Conservation (phyloP, 1,284 basidiomycete genomes). For the Entoloma clypeatum region DNA sequence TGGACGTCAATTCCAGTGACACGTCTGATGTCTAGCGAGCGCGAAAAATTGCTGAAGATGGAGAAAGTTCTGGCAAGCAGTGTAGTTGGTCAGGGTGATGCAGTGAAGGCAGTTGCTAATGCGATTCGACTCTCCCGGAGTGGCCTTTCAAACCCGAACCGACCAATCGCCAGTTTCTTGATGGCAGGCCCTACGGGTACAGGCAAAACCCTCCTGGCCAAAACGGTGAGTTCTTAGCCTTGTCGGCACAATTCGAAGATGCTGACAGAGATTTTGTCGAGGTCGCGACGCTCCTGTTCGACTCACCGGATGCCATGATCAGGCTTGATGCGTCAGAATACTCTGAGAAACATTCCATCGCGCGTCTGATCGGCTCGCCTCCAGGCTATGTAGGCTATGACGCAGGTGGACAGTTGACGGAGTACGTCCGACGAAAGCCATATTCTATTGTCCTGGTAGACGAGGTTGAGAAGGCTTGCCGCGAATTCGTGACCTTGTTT, state of each 20-base stretch:
- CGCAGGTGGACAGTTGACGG: conserved; percentile 86
- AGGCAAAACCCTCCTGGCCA: conserved; percentile 85
- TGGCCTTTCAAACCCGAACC: conserved; percentile 77
- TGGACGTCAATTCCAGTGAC: conserved; percentile 93
- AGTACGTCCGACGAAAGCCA: conserved; percentile 86
- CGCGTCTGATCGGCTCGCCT: conserved; percentile 86
- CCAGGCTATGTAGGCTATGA: conserved; percentile 88
- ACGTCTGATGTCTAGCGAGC: conserved; percentile 85
- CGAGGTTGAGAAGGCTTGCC: conserved; percentile 88
- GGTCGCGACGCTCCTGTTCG: conserved; percentile 86
- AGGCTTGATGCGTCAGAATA: conserved; percentile 92
- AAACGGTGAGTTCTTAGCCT: conserved; percentile 60
- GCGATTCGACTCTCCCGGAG: conserved; percentile 90
- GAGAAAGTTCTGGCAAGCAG: conserved; percentile 63
- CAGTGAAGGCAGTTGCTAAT: conserved; percentile 86
- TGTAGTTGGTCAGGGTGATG: conserved; percentile 89
- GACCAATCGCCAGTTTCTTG: conserved; percentile 92
- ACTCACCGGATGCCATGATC: conserved; percentile 88
- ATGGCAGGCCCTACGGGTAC: conserved; percentile 93
- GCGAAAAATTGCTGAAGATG: conserved; percentile 83
- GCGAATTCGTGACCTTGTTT: conserved; percentile 89
- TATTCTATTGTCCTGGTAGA: conserved; percentile 81
- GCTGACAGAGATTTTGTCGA: conserved; percentile 30
- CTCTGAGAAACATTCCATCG: conserved; percentile 90
- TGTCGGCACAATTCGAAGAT: conserved; percentile 1